Percentiles rank a stretch among this genome's conserved stretches.
phyloP scores from a whole-genome alignment of 2,329 filamentous ascomycete species.

The Beauveria pseudobassiana region DNA sequence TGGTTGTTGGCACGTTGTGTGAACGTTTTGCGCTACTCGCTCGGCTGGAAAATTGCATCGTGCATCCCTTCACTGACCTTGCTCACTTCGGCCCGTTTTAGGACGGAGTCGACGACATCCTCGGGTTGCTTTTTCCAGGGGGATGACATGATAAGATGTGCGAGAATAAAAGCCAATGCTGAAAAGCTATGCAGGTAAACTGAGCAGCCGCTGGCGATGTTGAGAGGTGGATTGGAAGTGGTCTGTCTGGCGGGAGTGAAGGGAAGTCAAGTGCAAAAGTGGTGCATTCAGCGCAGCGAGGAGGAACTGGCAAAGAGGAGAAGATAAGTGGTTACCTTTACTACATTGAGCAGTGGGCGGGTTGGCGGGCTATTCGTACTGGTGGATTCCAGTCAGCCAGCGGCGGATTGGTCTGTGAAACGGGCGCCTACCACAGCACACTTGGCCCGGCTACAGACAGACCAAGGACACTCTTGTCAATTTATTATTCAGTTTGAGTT shows the following conservation, averaged over 20 bases:
- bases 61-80: slow-evolving; percentile 47
- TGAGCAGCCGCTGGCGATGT: background rate
- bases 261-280: slow-evolving; percentile 7
- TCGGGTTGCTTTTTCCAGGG: slow-evolving; percentile 57
- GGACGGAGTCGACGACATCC: slow-evolving; percentile 58
- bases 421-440: background rate
- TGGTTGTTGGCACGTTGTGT: background rate
- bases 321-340: background rate
- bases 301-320: background rate
- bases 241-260: slow-evolving; percentile 3
- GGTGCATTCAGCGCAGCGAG: background rate
- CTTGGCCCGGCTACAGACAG: too few relatives aligned
- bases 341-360: background rate
- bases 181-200: background rate
- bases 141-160: slow-evolving; percentile 43
- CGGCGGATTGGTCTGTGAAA: background rate
- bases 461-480: too few relatives aligned
- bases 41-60: slow-evolving; percentile 1
- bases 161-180: background rate
- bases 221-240: background rate
- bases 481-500: too few relatives aligned
- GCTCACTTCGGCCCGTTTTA: slow-evolving; percentile 67
- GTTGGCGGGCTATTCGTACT: background rate
- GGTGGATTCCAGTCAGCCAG: background rate
- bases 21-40: background rate